A percentile compares a stretch with the other conserved stretches of the same genome.
Evolutionary conservation across 1,284 basidiomycete species (phyloP).

Genomic region (Fistulinella staudtii): DNA sequence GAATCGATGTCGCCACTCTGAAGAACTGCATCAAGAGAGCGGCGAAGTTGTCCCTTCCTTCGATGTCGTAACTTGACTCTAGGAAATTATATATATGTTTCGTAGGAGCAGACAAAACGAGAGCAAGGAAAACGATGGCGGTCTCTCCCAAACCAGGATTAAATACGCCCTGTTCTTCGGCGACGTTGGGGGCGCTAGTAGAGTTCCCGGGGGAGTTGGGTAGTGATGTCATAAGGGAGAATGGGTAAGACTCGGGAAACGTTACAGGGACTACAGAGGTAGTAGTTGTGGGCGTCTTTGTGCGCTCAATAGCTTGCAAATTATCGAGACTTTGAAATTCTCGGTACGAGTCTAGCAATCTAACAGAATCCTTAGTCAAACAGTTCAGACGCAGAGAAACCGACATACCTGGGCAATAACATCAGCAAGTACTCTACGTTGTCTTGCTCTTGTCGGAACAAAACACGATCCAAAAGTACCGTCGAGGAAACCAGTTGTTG

Average conservation of each 20-base stretch:
- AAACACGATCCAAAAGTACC: conserved; percentile 57
- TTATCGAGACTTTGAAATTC: conserved; percentile 75
- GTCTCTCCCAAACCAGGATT: conserved; percentile 84
- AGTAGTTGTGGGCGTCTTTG: conserved; percentile 56
- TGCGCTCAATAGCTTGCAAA: conserved; percentile 66
- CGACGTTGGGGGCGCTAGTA: conserved; percentile 38
- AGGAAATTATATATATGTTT: conserved; percentile 80
- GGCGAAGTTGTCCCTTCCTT: conserved; percentile 78
- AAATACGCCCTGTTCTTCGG: conserved; percentile 52
- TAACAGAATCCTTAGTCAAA: conserved; percentile 13
- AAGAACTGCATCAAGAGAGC: conserved; percentile 75
- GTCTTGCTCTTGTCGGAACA: conserved; percentile 82
- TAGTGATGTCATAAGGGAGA: conserved; percentile 73
- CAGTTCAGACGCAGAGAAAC: neutral
- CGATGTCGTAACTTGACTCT: conserved; percentile 77
- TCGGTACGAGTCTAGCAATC: conserved; percentile 73
- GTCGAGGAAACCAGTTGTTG: conserved; percentile 70
- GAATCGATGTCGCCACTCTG: conserved; percentile 76
- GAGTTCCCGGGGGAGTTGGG: conserved; percentile 50
- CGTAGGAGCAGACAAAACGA: conserved; percentile 76
- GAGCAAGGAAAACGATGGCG: conserved; percentile 79
- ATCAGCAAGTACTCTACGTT: conserved; percentile 88
- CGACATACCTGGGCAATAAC: conserved; percentile 74
- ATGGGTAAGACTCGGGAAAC: conserved; percentile 93
- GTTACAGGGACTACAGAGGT: conserved; percentile 72